These are phyloP conservation scores for Cryptosporidium viatorum DNA, from an alignment of 169 alveolate genomes.

Conservation along the genomic window DNA sequence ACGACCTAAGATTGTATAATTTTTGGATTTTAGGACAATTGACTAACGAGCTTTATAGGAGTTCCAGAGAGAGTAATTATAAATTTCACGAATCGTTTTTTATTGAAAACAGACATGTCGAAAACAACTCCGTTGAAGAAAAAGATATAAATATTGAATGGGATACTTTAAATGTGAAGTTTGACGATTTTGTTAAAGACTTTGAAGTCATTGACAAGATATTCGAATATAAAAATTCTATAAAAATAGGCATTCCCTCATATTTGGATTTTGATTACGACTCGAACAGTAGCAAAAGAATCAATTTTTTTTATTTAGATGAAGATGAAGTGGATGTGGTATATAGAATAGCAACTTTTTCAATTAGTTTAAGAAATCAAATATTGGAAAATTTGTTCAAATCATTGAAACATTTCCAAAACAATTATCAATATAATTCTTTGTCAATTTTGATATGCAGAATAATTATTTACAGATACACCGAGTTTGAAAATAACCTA, in stretches of 20 bases:
- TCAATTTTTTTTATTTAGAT: conserved; percentile 34
- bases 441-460: conserved; percentile 47
- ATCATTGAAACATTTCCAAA: conserved; percentile 3
- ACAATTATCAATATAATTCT: conserved; percentile 16
- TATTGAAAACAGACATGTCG: neutral
- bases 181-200: neutral
- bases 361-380: conserved; percentile 3
- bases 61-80: conserved; percentile 38
- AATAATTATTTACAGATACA: conserved; percentile 8
- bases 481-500: neutral
- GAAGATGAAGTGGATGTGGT: conserved; percentile 7
- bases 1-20: neutral
- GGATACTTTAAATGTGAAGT: neutral
- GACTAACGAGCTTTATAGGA: conserved; percentile 14
- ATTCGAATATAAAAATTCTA: conserved; percentile 13
- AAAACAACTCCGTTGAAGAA: neutral
- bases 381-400: conserved; percentile 16
- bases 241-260: conserved; percentile 44
- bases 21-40: conserved; percentile 25
- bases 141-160: neutral
- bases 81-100: neutral
- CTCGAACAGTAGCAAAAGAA: neutral
- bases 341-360: conserved; percentile 11
- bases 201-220: neutral
- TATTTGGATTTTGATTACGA: conserved; percentile 12